Evolutionary conservation across 148 eudicot genomes (phyloP).

Genomic region (Rhododendron vialii): DNA sequence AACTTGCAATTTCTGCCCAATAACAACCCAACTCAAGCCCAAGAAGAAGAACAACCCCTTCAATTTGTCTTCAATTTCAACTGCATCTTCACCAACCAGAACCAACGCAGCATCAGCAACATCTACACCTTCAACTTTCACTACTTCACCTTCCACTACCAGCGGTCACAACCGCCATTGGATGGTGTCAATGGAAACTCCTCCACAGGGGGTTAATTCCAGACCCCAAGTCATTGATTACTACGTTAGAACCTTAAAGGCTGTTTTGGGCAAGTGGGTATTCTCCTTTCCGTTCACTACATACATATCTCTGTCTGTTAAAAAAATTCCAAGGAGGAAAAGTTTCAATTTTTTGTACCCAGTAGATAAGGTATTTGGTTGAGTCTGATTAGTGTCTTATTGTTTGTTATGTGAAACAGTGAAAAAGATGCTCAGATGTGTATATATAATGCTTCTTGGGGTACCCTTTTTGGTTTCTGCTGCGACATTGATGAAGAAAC

Average conservation of each 20-base stretch:
- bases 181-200: conserved; percentile 57
- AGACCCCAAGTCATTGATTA: conserved; percentile 45
- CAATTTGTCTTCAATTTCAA: background rate
- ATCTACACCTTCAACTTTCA: conserved; percentile 5
- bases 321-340: background rate
- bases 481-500: conserved; percentile 53
- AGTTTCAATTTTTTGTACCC: background rate
- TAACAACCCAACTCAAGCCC: conserved; percentile 1
- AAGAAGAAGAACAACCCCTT: background rate
- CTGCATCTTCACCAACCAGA: background rate
- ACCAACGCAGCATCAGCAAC: conserved; percentile 18
- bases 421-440: conserved; percentile 65
- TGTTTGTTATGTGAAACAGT: conserved; percentile 26
- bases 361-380: background rate
- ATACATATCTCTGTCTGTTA: background rate
- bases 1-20: conserved; percentile 2
- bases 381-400: background rate
- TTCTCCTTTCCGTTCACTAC: background rate
- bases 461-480: conserved; percentile 63
- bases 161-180: conserved; percentile 31
- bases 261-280: conserved; percentile 53
- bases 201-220: conserved; percentile 31
- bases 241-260: conserved; percentile 50
- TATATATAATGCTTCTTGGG: conserved; percentile 69
- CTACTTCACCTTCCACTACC: conserved; percentile 1